phyloP scores from a whole-genome alignment of 345 rosid genomes.

The Citrus glauca region DNA sequence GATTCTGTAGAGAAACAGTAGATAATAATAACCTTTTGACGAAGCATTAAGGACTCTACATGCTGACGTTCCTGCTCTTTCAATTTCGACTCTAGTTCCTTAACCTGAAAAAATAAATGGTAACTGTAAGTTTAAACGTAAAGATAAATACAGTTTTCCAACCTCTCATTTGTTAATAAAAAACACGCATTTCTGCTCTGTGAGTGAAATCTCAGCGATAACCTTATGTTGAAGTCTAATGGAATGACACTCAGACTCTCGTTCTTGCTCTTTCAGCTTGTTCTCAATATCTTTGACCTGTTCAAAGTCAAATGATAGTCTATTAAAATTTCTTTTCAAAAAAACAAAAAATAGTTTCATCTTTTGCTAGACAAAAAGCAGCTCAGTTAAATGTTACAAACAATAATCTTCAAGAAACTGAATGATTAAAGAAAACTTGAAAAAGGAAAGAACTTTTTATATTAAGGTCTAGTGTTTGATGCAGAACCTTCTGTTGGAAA shows the following conservation, averaged over 20 bases:
- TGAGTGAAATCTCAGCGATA: background rate
- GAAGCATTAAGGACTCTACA: conserved; percentile 48
- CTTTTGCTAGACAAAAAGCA: background rate
- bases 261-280: conserved; percentile 55
- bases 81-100: conserved; percentile 60
- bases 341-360: too few species aligned
- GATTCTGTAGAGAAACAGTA: background rate
- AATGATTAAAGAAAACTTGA: conserved; percentile 5
- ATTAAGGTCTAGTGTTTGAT: background rate
- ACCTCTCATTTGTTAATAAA: background rate
- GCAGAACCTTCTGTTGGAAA: conserved; percentile 53
- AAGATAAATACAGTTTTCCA: background rate
- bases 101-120: conserved; percentile 36
- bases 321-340: background rate
- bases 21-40: conserved; percentile 38
- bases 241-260: conserved; percentile 48
- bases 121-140: background rate
- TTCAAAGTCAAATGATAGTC: conserved; percentile 5
- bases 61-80: conserved; percentile 47
- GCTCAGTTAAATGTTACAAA: background rate
- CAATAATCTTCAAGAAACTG: background rate
- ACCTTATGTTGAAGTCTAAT: conserved; percentile 59
- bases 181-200: background rate
- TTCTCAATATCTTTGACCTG: conserved; percentile 76
- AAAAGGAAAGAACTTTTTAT: background rate